These are phyloP conservation scores for Cyclotella sp. DNA, from an alignment of 108 stramenopile genomes.

Conservation along the genomic window DNA sequence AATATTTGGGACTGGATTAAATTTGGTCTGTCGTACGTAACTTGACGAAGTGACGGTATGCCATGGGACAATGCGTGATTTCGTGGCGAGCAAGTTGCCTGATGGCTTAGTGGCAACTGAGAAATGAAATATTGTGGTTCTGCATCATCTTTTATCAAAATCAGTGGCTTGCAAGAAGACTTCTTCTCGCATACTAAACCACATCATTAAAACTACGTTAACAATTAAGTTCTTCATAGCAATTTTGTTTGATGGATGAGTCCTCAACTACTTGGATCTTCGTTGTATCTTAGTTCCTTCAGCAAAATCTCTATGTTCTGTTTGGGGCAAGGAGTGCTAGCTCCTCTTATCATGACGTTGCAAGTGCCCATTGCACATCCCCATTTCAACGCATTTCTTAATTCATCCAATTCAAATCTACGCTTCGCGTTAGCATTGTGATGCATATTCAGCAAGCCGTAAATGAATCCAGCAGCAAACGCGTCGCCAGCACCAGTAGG, in stretches of 20 bases:
- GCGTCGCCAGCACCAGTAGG: constrained; percentile 88
- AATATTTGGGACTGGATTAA: constrained; percentile 84
- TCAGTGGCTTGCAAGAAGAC: no score
- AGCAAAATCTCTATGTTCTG: constrained; percentile 55
- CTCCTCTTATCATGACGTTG: constrained; percentile 64
- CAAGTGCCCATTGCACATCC: constrained; percentile 71
- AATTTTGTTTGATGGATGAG: not conserved
- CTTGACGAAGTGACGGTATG: not conserved
- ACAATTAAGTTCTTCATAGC: no score
- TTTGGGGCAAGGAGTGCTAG: constrained; percentile 60
- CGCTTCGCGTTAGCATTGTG: constrained; percentile 17
- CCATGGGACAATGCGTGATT: no score
- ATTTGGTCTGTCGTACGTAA: not conserved
- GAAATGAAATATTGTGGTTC: no score
- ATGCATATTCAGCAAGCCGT: constrained; percentile 54
- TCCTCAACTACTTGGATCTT: not conserved
- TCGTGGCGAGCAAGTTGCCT: no score
- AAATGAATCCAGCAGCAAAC: constrained; percentile 80
- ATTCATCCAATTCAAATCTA: not conserved
- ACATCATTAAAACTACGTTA: no score
- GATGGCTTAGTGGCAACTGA: no score
- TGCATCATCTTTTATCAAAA: no score
- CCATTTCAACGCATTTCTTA: constrained; percentile 56
- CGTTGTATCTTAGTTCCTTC: not conserved
- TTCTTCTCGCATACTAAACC: no score